Evolutionary conservation across 768 basidiomycete genomes (phyloP), one percentile per base, ranked within the genome.

Genomic region (Podaxis sp.): DNA sequence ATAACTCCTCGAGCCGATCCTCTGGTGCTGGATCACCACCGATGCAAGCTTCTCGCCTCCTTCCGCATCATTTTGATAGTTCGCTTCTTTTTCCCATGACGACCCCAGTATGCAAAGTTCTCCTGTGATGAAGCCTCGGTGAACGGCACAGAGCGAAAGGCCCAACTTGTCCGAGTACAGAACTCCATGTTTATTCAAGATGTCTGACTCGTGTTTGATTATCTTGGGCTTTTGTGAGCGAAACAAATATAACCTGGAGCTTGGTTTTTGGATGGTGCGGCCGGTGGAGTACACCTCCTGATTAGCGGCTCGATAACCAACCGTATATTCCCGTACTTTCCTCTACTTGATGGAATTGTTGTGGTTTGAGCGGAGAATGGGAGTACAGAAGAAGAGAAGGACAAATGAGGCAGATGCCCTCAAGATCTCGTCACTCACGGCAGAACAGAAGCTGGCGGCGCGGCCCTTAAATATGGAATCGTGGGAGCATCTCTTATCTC

Each of bases 31-130:
- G 22, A 22, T 12, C 49, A 50, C 22, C 22, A n/a, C 17, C 17
- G 24, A 10, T 24, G 13, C 49, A 11, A 26, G 13, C 24, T 50
- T 50, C 22, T 22, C 24, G 20, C 12, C 49, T 22, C 13, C 24
- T 55, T 46, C 44, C n/a, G 17, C n/a, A 38, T 28, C 60, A 13
- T 52, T 60, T 46, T 55, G 6, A 26, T 37, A 26, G 11, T 13
- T 22, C 36, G 40, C 44, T 48, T 54, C 51, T 61, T 48, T 60
- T 55, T 55, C 60, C 41, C 60, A 55, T 55, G 49, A 52, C 58
- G 53, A 61, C 41, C 44, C 22, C 41, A 61, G 41, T 12, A 30
- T 13, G 13, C 20, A 12, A 50, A 28, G 24, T 22, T 28, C 44
- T 20, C 17, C 52, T 33, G 26, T 44, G n/a, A 15, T 49, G 36